A percentile compares a stretch with the other conserved stretches of the same genome.
Evolutionary conservation across 2,329 filamentous ascomycete species (phyloP).

Genomic region (Harringtonia lauricola): DNA sequence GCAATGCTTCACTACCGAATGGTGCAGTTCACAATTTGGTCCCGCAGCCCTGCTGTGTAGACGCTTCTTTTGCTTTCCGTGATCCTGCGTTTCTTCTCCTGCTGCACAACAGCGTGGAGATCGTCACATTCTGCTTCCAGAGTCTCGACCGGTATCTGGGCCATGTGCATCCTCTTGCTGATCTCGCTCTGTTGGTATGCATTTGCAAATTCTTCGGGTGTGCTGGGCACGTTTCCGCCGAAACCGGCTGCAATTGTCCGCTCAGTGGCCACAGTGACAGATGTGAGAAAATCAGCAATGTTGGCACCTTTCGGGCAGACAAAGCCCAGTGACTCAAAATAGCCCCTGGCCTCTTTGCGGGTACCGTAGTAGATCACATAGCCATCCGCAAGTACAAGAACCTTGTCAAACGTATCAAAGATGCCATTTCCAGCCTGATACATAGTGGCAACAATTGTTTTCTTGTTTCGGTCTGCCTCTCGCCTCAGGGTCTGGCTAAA

Average conservation of each 20-base stretch:
- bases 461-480: slow-evolving; percentile 52
- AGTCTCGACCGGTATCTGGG: slow-evolving; percentile 40
- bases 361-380: slow-evolving; percentile 6
- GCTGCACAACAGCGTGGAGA: slow-evolving; percentile 1
- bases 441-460: slow-evolving; percentile 49
- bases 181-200: slow-evolving; percentile 36
- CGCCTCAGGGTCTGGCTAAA: slow-evolving; percentile 53
- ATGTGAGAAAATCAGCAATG: slow-evolving; percentile 68
- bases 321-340: slow-evolving; percentile 59
- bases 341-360: slow-evolving; percentile 44
- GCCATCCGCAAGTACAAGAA: slow-evolving; percentile 10
- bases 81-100: slow-evolving; percentile 3
- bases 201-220: slow-evolving; percentile 49
- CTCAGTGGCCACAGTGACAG: slow-evolving; percentile 27
- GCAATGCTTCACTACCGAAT: slow-evolving; percentile 28
- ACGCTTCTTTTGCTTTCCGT: slow-evolving; percentile 9
- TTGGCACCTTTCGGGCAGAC: slow-evolving; percentile 46
- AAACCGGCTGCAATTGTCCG: slow-evolving; percentile 36
- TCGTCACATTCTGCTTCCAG: slow-evolving; percentile 16
- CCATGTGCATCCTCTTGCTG: slow-evolving; percentile 31
- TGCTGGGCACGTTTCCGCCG: slow-evolving; percentile 34
- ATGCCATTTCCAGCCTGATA: slow-evolving; percentile 59
- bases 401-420: slow-evolving; percentile 21
- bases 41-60: slow-evolving; percentile 65
- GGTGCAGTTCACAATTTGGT: slow-evolving; percentile 59